Percentiles rank a stretch among this genome's conserved stretches.
Evolutionary conservation across 176 grass and related monocot species (phyloP).

Genomic region (Pontederia crassipes): DNA sequence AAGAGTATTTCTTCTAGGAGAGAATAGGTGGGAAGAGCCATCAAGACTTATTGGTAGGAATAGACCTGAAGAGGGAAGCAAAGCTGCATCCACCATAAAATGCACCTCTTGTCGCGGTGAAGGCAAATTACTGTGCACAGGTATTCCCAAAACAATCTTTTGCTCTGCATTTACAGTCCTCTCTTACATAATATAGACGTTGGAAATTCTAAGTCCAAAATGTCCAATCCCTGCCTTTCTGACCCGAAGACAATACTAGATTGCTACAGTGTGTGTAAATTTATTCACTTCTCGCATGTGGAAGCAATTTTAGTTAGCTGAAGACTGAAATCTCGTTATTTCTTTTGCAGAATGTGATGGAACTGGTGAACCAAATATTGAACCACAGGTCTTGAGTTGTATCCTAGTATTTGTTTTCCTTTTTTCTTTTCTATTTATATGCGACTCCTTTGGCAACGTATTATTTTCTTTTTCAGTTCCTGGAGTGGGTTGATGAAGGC

Average conservation of each 20-base stretch:
- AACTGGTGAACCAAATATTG: conserved; percentile 71
- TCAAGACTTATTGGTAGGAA: conserved; percentile 49
- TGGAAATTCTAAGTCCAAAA: no score
- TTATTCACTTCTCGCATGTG: no score
- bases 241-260: no score
- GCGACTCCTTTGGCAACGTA: neutral
- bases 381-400: conserved; percentile 55
- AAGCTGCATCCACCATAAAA: conserved; percentile 22
- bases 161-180: no score
- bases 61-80: conserved; percentile 21
- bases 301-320: no score
- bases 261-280: no score
- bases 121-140: conserved; percentile 76
- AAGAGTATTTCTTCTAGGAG: conserved; percentile 81
- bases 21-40: conserved; percentile 95
- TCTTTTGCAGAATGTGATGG: conserved; percentile 75
- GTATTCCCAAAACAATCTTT: conserved; percentile 20
- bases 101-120: conserved; percentile 70
- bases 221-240: no score
- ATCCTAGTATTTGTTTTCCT: conserved; percentile 1
- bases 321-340: neutral
- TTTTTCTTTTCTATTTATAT: conserved; percentile 2
- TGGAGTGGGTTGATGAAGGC: conserved; percentile 91
- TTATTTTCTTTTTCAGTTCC: conserved; percentile 44
- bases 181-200: no score